phyloP scores from a whole-genome alignment of 169 alveolate genomes.

The Plasmodium vivax region DNA sequence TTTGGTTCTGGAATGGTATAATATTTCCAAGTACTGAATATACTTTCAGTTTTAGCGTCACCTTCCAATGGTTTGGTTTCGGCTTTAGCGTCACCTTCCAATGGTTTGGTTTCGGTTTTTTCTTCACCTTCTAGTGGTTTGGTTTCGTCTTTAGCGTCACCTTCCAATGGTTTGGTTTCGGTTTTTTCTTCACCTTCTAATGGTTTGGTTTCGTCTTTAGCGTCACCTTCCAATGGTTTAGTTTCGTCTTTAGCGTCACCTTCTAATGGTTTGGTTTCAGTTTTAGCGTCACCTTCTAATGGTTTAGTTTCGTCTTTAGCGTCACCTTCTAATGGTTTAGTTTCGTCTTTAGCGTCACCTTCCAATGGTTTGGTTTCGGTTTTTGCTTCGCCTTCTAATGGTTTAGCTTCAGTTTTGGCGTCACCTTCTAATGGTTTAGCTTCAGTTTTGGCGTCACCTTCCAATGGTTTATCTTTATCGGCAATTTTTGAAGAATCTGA shows the following conservation, averaged over 20 bases:
- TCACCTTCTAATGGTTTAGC: neutral
- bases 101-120: too few relatives aligned
- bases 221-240: too few relatives aligned
- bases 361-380: neutral
- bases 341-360: neutral
- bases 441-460: neutral
- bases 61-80: too few relatives aligned
- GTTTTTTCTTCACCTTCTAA: too few relatives aligned
- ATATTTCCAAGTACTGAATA: neutral
- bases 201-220: too few relatives aligned
- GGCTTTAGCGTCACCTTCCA: too few relatives aligned
- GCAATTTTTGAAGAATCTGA: neutral
- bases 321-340: neutral
- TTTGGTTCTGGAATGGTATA: neutral
- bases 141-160: too few relatives aligned
- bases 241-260: neutral
- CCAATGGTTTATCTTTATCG: neutral
- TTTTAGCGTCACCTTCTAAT: neutral
- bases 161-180: too few relatives aligned
- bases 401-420: neutral
- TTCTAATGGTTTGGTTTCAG: neutral
- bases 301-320: neutral
- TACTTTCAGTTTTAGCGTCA: neutral
- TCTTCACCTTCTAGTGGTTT: too few relatives aligned
- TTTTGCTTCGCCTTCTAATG: neutral